phyloP scores from a whole-genome alignment of 2,329 filamentous ascomycete genomes.

The Ceratocystis destructans region DNA sequence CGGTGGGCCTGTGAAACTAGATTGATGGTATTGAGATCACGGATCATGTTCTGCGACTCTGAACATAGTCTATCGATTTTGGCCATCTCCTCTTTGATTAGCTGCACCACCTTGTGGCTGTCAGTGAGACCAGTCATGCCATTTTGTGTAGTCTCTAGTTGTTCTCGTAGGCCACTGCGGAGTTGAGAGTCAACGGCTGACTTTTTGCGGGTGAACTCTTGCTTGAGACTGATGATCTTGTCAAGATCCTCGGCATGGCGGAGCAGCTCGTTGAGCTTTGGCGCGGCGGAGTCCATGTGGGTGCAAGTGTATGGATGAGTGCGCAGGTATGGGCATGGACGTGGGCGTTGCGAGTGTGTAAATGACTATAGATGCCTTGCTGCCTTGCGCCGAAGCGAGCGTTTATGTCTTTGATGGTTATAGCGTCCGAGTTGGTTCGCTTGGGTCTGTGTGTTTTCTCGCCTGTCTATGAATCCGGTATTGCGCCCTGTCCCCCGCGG shows the following conservation, averaged over 20 bases:
- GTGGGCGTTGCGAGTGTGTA: neutral
- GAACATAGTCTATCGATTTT: conserved; percentile 96
- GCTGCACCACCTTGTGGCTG: conserved; percentile 78
- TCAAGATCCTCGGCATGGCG: conserved; percentile 94
- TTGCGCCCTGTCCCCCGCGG: neutral
- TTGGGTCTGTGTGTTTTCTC: neutral
- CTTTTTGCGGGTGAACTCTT: conserved; percentile 92
- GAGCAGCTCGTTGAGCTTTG: conserved; percentile 83
- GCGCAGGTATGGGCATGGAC: neutral
- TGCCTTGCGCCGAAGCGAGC: neutral
- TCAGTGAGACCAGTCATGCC: conserved; percentile 83
- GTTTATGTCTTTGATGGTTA: no score
- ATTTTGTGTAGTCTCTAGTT: conserved; percentile 85
- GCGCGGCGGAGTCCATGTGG: conserved; percentile 51
- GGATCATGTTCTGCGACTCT: conserved; percentile 93
- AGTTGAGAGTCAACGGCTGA: conserved; percentile 80
- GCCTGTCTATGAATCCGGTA: neutral
- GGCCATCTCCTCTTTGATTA: conserved; percentile 97
- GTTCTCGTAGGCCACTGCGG: conserved; percentile 73
- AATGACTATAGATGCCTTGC: neutral
- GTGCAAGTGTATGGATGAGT: conserved; percentile 6
- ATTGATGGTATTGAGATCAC: conserved; percentile 89
- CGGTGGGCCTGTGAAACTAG: conserved; percentile 85
- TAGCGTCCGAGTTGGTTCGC: no score
- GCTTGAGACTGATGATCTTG: conserved; percentile 79